Base-by-base conservation (phyloP, 2,329 filamentous ascomycete species). In the Raffaelea albimanens region DNA sequence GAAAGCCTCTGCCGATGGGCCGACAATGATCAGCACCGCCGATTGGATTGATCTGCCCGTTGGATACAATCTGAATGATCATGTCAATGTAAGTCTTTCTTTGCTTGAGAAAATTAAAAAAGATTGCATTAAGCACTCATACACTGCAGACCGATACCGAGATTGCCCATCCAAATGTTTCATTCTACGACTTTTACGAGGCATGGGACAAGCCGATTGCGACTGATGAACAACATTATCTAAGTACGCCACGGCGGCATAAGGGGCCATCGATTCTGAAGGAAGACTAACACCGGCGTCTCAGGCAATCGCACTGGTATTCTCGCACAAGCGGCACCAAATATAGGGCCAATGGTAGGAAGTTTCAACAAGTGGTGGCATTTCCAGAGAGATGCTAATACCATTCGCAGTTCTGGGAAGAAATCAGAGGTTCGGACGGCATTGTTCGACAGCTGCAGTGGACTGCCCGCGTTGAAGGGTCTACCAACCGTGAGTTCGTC, bases 171-270 rank as follows among this genome's bases (percentile, higher is more conserved):
- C 68, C 70, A 1, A 59, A 67, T 29, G 68, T 71, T 4, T 63
- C 69, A 13, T 78, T 78, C 59, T 85, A 85, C 56, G 75, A 85
- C 65, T 84, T 82, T 57, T 82, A 81, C 57, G 69, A 66, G 50
- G 80, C 81, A 2, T 86, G 71, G 52, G 61, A 74, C 55, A 63
- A 64, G 31, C 73, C 73, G 1, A 70, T 65, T 47, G 55, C 52
- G 10, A 58, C 58, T 5, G 74, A 78, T 57, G 62, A 63, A 50
- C 50, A 59, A 13, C 50, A 58, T n/a, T 78, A 78, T 52, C 63
- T 76, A 21, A 16, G 34, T 38, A 38, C n/a, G n/a, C n/a, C n/a
- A n/a, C n/a, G n/a, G n/a, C n/a, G n/a, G n/a, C n/a, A n/a, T n/a
- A n/a, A n/a, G n/a, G n/a, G n/a, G n/a, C n/a, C n/a, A n/a, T n/a